These are phyloP conservation scores for Paracamarosporium sp. DNA, from an alignment of 2,329 filamentous ascomycete genomes.

Conservation along the genomic window DNA sequence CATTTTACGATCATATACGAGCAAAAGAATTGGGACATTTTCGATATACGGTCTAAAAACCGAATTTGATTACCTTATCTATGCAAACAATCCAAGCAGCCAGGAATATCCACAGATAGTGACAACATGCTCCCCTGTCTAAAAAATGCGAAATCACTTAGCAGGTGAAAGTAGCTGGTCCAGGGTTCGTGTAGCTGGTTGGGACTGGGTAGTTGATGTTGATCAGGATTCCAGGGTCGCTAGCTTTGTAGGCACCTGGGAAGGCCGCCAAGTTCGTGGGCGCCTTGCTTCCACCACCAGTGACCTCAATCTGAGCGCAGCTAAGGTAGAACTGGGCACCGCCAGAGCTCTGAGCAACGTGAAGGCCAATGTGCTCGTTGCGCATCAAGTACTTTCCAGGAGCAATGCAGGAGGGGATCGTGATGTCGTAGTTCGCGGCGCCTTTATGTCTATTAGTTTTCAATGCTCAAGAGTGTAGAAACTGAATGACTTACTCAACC, in stretches of 20 bases:
- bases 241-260: constrained; percentile 61
- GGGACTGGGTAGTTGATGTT: constrained; percentile 59
- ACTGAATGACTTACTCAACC: neutral
- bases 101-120: no score
- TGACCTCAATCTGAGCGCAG: constrained; percentile 20
- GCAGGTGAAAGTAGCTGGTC: constrained; percentile 10
- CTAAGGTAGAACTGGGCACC: constrained; percentile 31
- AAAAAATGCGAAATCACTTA: neutral
- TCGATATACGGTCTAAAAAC: no score
- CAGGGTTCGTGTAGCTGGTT: constrained; percentile 16
- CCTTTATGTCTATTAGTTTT: neutral
- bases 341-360: constrained; percentile 20
- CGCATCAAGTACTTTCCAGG: constrained; percentile 7
- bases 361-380: constrained; percentile 6
- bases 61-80: no score
- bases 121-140: no score
- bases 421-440: constrained; percentile 5
- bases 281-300: constrained; percentile 11
- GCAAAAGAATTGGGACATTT: no score
- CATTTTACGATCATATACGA: no score
- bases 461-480: neutral
- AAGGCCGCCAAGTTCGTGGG: constrained; percentile 54
- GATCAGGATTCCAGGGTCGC: constrained; percentile 64
- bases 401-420: constrained; percentile 3
- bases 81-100: neutral